Conservation (phyloP, 2,329 filamentous ascomycete species). For the Botrytis porri region DNA sequence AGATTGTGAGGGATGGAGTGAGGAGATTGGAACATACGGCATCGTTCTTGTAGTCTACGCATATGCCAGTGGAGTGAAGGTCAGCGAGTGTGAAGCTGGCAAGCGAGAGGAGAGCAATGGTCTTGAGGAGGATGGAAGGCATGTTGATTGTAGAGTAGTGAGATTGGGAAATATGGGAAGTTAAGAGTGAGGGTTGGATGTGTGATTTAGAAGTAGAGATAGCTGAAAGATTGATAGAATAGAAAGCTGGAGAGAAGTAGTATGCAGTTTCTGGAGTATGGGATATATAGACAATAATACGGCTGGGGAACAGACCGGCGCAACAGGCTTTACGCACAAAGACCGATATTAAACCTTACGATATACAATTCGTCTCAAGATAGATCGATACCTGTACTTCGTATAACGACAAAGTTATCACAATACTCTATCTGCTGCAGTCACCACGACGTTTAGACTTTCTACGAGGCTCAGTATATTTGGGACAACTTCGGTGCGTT, state of each 20-base stretch:
- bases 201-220: not conserved
- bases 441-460: not conserved
- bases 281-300: not conserved
- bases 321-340: not conserved
- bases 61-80: not conserved
- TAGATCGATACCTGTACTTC: not conserved
- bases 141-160: not conserved
- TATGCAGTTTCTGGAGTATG: not conserved
- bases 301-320: too few species aligned
- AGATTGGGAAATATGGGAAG: not conserved
- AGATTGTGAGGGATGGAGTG: not conserved
- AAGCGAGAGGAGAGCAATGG: slow-evolving; percentile 10
- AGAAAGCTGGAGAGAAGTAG: not conserved
- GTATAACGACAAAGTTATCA: not conserved
- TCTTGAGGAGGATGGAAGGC: slow-evolving; percentile 9
- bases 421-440: not conserved
- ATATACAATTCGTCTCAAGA: not conserved
- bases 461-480: not conserved
- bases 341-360: not conserved
- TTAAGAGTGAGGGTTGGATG: not conserved
- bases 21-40: not conserved
- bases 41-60: not conserved
- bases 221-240: not conserved
- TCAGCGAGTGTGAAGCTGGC: slow-evolving; percentile 13
- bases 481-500: slow-evolving; percentile 2